Base-by-base conservation (phyloP, 345 rosid genomes). In the Hibiscus syriacus region DNA sequence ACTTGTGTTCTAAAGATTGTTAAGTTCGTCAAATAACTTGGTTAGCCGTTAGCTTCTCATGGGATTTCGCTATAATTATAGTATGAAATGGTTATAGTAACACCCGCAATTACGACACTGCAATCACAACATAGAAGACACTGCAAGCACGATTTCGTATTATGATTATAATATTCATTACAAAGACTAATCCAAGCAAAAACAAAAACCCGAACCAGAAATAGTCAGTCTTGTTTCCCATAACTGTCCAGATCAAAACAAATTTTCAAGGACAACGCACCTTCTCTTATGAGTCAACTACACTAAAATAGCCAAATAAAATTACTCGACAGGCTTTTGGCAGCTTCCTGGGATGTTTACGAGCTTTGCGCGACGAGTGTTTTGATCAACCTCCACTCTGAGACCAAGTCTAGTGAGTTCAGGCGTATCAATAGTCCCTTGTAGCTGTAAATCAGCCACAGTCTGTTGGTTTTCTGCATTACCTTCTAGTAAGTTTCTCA, bases 401-500 rank as follows among this genome's bases (percentile, higher is more conserved):
- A 94, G 86, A 54, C 94, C 90, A 66, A 84, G 83, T 55, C 82
- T 79, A 55, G 83, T 68, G 57, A 93, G 86, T 74, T 87, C 86
- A 29, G 95, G 96, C 67, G 83, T 69, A 60, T 87, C 78, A 22
- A 81, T 81, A 39, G 95, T 72, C n/a, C 90, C 94, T 79, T 83
- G 90, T 66, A 87, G 74, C 84, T 90, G 89, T 84, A 88, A 80
- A 43, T 85, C 91, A 4, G 86, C 83, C 0, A 87, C 89, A 2
- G 65, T 76, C 52, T 73, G 71, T 72, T 90, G 88, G 79, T 89
- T 90, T 67, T 85, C 87, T 34, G 66, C 43, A 74, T 90, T 90
- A 63, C 93, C 90, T 77, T 89, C 91, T 74, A 89, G 62, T 52
- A 90, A 27, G 72, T 90, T 90, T 74, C 92, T 85, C 61, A 80